A percentile compares a stretch with the other conserved stretches of the same genome.
These are phyloP conservation scores for Leccinum variicolor DNA, from an alignment of 768 basidiomycete genomes.

Conservation along the genomic window DNA sequence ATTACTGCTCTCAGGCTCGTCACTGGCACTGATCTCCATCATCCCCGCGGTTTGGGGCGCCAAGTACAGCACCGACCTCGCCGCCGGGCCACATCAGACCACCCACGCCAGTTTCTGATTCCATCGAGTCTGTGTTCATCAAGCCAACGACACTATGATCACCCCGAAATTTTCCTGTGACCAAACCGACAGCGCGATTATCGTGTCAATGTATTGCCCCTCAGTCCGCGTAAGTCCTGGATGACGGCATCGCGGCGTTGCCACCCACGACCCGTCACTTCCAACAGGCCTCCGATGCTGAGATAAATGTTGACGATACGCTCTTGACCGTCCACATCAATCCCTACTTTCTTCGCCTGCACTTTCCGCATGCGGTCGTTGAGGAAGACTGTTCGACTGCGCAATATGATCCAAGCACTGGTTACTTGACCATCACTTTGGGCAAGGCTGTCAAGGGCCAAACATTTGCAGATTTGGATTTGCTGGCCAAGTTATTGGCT, in stretches of 20 bases:
- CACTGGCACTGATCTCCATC: not conserved
- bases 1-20: not conserved
- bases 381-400: constrained; percentile 69
- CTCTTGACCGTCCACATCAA: constrained; percentile 74
- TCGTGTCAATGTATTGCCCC: constrained; percentile 65
- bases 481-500: constrained; percentile 73
- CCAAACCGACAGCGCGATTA: constrained; percentile 55
- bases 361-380: constrained; percentile 62
- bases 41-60: not conserved
- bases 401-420: constrained; percentile 71
- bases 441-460: constrained; percentile 66
- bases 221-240: constrained; percentile 56
- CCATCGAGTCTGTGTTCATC: not conserved
- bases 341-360: constrained; percentile 80
- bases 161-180: constrained; percentile 72
- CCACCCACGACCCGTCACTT: constrained; percentile 11
- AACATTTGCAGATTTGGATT: constrained; percentile 72
- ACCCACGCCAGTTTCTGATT: not conserved
- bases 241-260: not conserved
- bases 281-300: constrained; percentile 73
- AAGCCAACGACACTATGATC: constrained; percentile 48
- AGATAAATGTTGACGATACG: constrained; percentile 71
- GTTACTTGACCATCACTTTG: constrained; percentile 71
- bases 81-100: not conserved
- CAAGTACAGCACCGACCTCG: not conserved